Evolutionary conservation across 208 protist genomes (phyloP), one percentile per base, ranked within the genome.

Genomic region (Spongospora subterranea): DNA sequence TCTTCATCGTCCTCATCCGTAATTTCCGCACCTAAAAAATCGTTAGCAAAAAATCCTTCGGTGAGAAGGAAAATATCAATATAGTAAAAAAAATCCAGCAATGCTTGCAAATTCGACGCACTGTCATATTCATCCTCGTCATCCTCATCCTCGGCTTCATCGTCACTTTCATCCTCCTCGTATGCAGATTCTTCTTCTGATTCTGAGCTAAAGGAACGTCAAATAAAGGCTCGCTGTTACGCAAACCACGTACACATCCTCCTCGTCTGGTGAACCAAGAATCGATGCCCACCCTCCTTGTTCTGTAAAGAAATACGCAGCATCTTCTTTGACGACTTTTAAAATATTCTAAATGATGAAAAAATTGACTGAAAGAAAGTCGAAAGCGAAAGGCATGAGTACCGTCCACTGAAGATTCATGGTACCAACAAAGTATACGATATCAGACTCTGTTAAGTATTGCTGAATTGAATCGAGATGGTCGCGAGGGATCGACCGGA

Each of bases 251-350:
- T 89, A 40, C 45, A n/a, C 88, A 11, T 89, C 41, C n/a, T 89
- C 45, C 11, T 89, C 88, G 40, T 82, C 71, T 6, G 71, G 11
- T 45, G 35, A 35, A n/a, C 71, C 71, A 6, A 82, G 71, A 43
- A 82, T 43, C 13, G 71, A 82, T 35, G 71, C 71, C 71, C 71
- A 82, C 17, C 71, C 71, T 13, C 71, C 71, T 82, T 82, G 71
- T 82, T 82, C 71, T 40, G 71, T 82, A n/a, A 82, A 82, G 71
- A 82, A 82, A 43, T 39, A 82, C 71, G 71, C 71, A 43, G 71
- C 71, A 35, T 82, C 71, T n/a, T 82, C 71, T 43, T 82, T 89
- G n/a, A 60, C 41, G 46, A 35, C 39, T 35, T 89, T 46, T 17
- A 89, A 43, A 89, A 46, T 64, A 43, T 43, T 60, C 38, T 88